Base-by-base conservation (phyloP, 2,329 filamentous ascomycete species). In the Penicillium sp. region DNA sequence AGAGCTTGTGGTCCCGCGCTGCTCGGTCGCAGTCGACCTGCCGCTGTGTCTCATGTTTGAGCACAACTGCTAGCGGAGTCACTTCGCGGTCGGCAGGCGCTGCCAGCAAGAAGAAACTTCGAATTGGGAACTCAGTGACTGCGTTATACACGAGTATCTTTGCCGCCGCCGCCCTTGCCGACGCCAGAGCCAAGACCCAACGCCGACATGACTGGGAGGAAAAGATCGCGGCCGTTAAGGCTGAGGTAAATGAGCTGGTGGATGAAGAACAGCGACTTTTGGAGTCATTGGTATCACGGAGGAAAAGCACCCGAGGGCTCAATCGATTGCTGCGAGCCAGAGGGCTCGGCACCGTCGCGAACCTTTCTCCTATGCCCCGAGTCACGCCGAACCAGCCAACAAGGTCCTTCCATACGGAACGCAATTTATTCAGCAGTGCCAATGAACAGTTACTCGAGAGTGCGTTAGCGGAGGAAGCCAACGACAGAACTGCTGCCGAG, bases 101-200 rank as follows among this genome's bases (percentile, higher is more conserved):
- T 16, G 63, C 70, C 20, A 65, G 65, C 47, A 66, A 65, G 40
- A 63, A 62, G 54, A 63, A 66, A 26, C 59, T 73, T 44, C 63
- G 67, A 18, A 58, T 72, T 41, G 69, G 65, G n/a, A 71, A 74
- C 51, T 66, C 69, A 1, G 60, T 71, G 22, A 72, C 70, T 0
- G 63, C 66, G n/a, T 58, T 73, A n/a, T 71, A 72, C 52, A 69
- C 68, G 8, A 69, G 69, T 38, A 67, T 74, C 14, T 71, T 73
- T 36, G 70, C 67, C 6, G 64, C 63, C 7, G 70, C 71, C 13
- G 62, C 70, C 18, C 58, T 72, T 27, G 65, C 64, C 40, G 70
- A 74, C 57, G 65, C 67, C 7, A 61, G 59, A 40, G 63, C 60
- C 10, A 74, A 74, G 49, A 62, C 63, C 40, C 60, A 66, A 52